Percentiles rank a stretch among this genome's conserved stretches.
Conservation (phyloP, 2,329 filamentous ascomycete genomes). For the Fusarium keratoplasticum region DNA sequence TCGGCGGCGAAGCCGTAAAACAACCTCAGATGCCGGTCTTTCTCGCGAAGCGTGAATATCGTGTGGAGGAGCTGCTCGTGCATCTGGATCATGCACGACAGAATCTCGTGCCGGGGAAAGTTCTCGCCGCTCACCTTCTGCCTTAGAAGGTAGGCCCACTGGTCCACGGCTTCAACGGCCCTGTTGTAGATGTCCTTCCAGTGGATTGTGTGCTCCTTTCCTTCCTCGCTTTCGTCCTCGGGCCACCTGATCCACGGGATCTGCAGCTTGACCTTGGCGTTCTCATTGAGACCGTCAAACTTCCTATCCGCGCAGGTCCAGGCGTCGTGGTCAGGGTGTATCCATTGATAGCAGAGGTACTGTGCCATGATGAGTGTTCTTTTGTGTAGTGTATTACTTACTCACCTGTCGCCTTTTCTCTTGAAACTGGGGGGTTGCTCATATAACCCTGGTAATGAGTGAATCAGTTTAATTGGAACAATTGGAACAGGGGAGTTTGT, state of each 20-base stretch:
- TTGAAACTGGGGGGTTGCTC: background rate
- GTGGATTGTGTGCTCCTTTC: slow-evolving; percentile 5
- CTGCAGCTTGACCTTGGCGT: slow-evolving; percentile 11
- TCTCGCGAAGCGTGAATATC: background rate
- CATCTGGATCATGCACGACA: slow-evolving; percentile 14
- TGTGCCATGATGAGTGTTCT: background rate
- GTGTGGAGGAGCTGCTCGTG: slow-evolving; percentile 20
- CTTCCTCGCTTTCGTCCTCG: background rate
- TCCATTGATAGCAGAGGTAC: slow-evolving; percentile 18
- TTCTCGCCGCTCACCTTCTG: slow-evolving; percentile 2
- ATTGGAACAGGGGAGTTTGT: background rate
- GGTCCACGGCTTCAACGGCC: background rate
- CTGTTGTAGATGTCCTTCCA: background rate
- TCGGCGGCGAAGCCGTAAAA: slow-evolving; percentile 29
- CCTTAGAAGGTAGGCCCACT: slow-evolving; percentile 1
- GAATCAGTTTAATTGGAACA: background rate
- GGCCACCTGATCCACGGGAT: slow-evolving; percentile 32
- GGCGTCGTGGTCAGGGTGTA: background rate
- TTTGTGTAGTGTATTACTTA: background rate
- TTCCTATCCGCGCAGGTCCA: slow-evolving; percentile 14
- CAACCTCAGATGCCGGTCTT: background rate
- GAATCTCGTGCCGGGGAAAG: slow-evolving; percentile 9
- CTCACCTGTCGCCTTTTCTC: background rate
- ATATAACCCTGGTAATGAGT: background rate
- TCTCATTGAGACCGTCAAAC: slow-evolving; percentile 14